phyloP scores from a whole-genome alignment of 495 filamentous ascomycete genomes.

The Bathelium albidoporum region DNA sequence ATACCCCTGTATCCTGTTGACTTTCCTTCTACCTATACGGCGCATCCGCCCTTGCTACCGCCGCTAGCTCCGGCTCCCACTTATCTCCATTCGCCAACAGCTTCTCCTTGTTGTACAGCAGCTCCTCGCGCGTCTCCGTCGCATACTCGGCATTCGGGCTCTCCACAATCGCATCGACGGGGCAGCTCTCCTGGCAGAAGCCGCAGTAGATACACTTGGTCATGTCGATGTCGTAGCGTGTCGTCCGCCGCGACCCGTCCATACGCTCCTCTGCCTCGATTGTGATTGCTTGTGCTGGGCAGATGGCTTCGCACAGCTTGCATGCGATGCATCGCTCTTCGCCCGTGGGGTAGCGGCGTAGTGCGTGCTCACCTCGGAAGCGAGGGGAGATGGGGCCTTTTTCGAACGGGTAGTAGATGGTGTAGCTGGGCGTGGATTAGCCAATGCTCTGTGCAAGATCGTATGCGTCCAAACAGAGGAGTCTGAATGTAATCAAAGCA shows the following conservation, averaged over 20 bases:
- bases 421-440: conserved; percentile 53
- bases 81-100: conserved; percentile 83
- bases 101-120: conserved; percentile 98
- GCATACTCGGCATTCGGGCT: conserved; percentile 93
- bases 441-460: neutral
- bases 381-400: conserved; percentile 97
- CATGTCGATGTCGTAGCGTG: conserved; percentile 99
- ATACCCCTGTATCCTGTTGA: too few species aligned
- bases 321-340: conserved; percentile 99
- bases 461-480: neutral
- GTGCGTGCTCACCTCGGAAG: conserved; percentile 93
- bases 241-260: conserved; percentile 88
- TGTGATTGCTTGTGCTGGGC: conserved; percentile 92
- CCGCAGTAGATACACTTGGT: conserved; percentile 99
- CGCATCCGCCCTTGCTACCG: conserved; percentile 64
- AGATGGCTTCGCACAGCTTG: conserved; percentile 98
- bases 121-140: conserved; percentile 91
- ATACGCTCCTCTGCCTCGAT: conserved; percentile 97
- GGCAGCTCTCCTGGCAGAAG: conserved; percentile 98
- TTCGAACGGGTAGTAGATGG: conserved; percentile 97
- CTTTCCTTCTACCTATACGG: conserved; percentile 34
- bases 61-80: conserved; percentile 96
- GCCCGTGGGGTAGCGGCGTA: conserved; percentile 89
- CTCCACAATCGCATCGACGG: conserved; percentile 96
- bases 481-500: neutral